Percentiles rank a stretch among this genome's conserved stretches.
Evolutionary conservation across 257 asterid genomes (phyloP).

Genomic region (Galeopsis tetrahit): DNA sequence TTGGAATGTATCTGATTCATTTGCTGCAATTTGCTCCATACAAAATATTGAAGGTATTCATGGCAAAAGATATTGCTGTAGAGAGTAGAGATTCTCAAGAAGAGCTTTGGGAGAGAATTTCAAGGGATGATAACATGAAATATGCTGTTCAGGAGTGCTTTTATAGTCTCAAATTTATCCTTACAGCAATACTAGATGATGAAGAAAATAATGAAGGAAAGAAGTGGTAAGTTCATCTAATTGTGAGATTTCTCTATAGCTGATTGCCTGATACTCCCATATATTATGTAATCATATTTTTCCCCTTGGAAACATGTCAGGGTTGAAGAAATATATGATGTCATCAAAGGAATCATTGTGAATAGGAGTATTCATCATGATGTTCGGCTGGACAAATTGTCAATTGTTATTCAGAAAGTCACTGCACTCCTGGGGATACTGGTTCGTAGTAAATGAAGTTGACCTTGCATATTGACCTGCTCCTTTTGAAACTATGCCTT

Average conservation of each 20-base stretch:
- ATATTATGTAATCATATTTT: conserved; percentile 34
- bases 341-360: conserved; percentile 56
- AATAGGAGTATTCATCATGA: conserved; percentile 56
- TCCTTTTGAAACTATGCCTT: background rate
- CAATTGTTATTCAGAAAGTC: conserved; percentile 86
- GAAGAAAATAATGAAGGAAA: conserved; percentile 89
- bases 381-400: conserved; percentile 67
- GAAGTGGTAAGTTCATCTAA: conserved; percentile 60
- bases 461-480: background rate
- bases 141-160: conserved; percentile 95
- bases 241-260: conserved; percentile 23
- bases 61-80: conserved; percentile 88
- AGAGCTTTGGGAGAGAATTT: conserved; percentile 93
- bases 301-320: conserved; percentile 50
- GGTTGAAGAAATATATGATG: conserved; percentile 85
- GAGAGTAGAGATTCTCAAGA: conserved; percentile 84
- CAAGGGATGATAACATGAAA: conserved; percentile 94
- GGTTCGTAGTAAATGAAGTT: conserved; percentile 53
- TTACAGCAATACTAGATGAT: conserved; percentile 70
- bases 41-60: conserved; percentile 60
- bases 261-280: conserved; percentile 25
- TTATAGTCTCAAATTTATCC: conserved; percentile 65
- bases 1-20: conserved; percentile 30
- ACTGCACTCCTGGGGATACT: conserved; percentile 89
- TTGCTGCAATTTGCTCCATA: conserved; percentile 23